A percentile compares a stretch with the other conserved stretches of the same genome.
Evolutionary conservation across 805 yeast species (phyloP).

Genomic region (Hyphopichia homilentoma): DNA sequence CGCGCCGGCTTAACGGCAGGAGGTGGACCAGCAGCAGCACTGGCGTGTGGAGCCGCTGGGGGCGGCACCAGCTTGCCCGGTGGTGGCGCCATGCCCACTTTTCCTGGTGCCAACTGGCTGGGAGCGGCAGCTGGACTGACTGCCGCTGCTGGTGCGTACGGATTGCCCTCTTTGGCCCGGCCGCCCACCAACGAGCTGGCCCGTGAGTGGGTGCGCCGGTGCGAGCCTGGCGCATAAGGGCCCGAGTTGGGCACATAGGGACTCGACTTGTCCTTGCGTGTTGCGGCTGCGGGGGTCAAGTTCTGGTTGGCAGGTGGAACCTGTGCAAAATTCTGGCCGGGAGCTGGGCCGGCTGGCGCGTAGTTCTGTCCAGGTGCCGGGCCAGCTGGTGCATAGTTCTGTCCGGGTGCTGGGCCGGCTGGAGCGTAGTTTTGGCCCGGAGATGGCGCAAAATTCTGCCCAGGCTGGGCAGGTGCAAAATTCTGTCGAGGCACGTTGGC

Average conservation of each 20-base stretch:
- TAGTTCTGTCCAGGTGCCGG: no score
- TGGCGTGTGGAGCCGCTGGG: slow-evolving; percentile 6
- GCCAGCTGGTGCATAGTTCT: no score
- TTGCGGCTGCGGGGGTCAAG: no score
- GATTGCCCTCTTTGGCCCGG: slow-evolving; percentile 37
- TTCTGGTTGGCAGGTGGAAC: no score
- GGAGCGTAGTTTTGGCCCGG: no score
- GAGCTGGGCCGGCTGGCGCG: no score
- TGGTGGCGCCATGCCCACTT: slow-evolving; percentile 1
- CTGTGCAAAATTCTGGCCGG: no score
- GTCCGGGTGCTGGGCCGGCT: no score
- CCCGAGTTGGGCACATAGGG: slow-evolving; percentile 44
- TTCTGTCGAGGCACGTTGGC: no score
- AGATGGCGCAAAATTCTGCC: no score
- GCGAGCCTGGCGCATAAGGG: slow-evolving; percentile 39
- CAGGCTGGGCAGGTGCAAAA: no score
- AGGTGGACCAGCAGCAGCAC: slow-evolving; percentile 1
- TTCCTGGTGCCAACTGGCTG: slow-evolving; percentile 1
- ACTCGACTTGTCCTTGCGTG: no score
- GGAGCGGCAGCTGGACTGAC: slow-evolving; percentile 1
- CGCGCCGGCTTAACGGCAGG: slow-evolving; percentile 4
- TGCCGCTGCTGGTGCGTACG: slow-evolving; percentile 32
- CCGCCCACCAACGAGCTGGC: slow-evolving; percentile 39
- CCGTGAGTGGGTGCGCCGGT: slow-evolving; percentile 34
- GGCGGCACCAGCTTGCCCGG: slow-evolving; percentile 1